Conservation (phyloP, 1,139 yeast genomes). For the Eremothecium gossypii region DNA sequence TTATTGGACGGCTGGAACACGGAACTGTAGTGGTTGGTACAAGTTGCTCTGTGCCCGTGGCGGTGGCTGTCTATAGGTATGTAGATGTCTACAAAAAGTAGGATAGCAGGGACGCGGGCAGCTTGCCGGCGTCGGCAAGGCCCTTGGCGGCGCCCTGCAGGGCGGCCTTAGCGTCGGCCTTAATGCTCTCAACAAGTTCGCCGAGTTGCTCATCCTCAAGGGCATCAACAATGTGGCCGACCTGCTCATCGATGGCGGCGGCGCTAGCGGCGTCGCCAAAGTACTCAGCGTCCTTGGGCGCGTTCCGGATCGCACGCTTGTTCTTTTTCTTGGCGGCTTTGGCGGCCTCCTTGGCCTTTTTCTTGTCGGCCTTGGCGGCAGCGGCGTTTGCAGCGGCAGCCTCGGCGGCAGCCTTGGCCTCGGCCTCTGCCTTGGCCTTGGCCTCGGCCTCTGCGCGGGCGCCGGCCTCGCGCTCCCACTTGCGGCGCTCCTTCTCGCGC, state of each 20-base stretch:
- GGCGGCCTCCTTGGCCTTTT: slow-evolving; percentile 96
- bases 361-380: slow-evolving; percentile 53
- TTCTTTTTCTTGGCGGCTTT: slow-evolving; percentile 96
- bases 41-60: too few species aligned
- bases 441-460: slow-evolving; percentile 93
- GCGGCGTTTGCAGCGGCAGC: slow-evolving; percentile 56
- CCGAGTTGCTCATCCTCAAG: slow-evolving; percentile 70
- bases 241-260: slow-evolving; percentile 64
- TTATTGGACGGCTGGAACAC: too few species aligned
- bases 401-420: slow-evolving; percentile 69
- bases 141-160: slow-evolving; percentile 41
- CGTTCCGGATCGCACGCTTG: slow-evolving; percentile 80
- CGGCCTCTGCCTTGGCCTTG: slow-evolving; percentile 78
- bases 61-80: background rate
- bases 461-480: slow-evolving; percentile 98
- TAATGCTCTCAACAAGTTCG: slow-evolving; percentile 54
- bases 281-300: slow-evolving; percentile 78
- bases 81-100: slow-evolving; percentile 27
- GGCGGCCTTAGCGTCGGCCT: slow-evolving; percentile 36
- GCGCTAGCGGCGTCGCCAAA: slow-evolving; percentile 69
- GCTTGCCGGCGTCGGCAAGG: slow-evolving; percentile 36
- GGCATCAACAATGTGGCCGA: slow-evolving; percentile 68
- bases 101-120: slow-evolving; percentile 34
- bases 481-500: slow-evolving; percentile 87
- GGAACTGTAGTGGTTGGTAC: too few species aligned